Conservation (phyloP, 2,329 filamentous ascomycete species). For the Coniochaeta sp. region DNA sequence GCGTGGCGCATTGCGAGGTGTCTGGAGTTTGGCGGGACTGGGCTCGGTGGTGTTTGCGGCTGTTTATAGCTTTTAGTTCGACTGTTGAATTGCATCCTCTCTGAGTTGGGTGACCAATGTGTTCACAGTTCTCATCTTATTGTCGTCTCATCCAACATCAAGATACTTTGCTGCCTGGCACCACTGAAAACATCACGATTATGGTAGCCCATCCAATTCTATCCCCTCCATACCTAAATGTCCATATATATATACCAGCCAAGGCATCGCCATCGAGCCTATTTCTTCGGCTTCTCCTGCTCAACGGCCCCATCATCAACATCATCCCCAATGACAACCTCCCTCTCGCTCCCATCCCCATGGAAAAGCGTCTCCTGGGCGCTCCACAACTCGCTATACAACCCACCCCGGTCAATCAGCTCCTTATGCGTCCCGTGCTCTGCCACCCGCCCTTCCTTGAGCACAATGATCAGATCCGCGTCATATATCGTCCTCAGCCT, state of each 20-base stretch:
- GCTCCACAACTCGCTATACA: conserved; percentile 89
- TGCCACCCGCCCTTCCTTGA: conserved; percentile 76
- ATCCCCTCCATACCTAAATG: neutral
- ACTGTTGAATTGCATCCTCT: neutral
- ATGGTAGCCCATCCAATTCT: neutral
- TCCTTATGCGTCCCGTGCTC: conserved; percentile 83
- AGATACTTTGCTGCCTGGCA: neutral
- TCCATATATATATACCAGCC: neutral
- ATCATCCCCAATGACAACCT: neutral
- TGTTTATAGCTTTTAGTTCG: neutral
- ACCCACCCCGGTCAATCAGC: conserved; percentile 66
- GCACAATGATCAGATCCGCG: conserved; percentile 83
- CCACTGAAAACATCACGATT: no score
- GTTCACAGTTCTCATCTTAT: no score
- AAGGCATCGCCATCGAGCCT: neutral
- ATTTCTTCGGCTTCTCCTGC: neutral
- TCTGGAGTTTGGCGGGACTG: neutral
- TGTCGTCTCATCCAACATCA: neutral
- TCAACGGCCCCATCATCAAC: neutral
- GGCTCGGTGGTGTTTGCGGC: neutral
- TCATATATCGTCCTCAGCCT: conserved; percentile 88
- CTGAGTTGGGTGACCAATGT: neutral
- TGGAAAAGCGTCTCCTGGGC: conserved; percentile 15
- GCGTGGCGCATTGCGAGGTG: neutral
- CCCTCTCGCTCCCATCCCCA: neutral